Evolutionary conservation across 257 asterid genomes (phyloP).

Genomic region (Cruciata laevipes): DNA sequence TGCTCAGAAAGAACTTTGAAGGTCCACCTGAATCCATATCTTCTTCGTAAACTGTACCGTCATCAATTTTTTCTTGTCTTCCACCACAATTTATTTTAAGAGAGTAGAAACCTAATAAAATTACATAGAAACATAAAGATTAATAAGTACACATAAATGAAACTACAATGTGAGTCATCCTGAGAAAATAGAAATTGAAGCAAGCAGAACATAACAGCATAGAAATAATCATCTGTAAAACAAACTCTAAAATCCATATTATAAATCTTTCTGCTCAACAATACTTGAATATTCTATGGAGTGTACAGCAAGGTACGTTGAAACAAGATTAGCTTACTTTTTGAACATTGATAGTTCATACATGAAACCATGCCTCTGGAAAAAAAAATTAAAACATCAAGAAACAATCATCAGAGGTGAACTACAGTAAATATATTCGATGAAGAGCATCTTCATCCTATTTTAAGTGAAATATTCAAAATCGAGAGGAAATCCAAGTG

Average conservation of each 20-base stretch:
- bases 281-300: background rate
- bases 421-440: background rate
- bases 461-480: background rate
- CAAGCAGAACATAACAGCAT: background rate
- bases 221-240: background rate
- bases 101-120: conserved; percentile 25
- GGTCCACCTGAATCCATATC: conserved; percentile 25
- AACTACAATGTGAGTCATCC: background rate
- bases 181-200: background rate
- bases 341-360: conserved; percentile 31
- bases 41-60: conserved; percentile 18
- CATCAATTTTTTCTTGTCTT: background rate
- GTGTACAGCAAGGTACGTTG: background rate
- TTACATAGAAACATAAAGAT: background rate
- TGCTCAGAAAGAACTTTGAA: conserved; percentile 16
- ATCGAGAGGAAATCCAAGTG: background rate
- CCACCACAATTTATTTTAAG: conserved; percentile 66
- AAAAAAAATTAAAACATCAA: conserved; percentile 8
- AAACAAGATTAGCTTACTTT: conserved; percentile 34
- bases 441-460: background rate
- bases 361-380: conserved; percentile 48
- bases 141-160: background rate
- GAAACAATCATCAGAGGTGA: conserved; percentile 10
- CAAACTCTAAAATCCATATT: background rate
- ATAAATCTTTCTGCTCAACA: background rate